These are phyloP conservation scores for Pleoardoris graminearum DNA, from an alignment of 2,329 filamentous ascomycete species.

Conservation along the genomic window DNA sequence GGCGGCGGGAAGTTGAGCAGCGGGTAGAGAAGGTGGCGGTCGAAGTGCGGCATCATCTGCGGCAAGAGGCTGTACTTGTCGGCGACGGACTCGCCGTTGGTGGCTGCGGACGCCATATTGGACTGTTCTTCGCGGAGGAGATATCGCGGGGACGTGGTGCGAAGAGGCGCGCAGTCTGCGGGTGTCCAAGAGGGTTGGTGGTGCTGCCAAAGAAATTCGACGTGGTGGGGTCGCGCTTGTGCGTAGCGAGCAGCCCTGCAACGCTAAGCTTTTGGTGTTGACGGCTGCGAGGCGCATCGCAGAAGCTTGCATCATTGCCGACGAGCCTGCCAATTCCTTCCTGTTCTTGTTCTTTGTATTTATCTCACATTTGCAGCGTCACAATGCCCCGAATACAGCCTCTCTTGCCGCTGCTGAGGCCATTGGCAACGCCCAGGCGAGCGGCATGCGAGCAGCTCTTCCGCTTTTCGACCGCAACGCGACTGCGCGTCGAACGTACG, in stretches of 20 bases:
- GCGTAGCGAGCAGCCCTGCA: conserved; percentile 40
- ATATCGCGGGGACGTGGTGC: conserved; percentile 1
- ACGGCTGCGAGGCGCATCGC: conserved; percentile 10
- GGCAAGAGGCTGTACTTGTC: conserved; percentile 80
- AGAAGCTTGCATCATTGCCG: conserved; percentile 18
- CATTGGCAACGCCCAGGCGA: conserved; percentile 43
- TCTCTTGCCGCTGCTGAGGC: conserved; percentile 47
- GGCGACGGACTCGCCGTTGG: conserved; percentile 56
- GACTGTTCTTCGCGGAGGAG: conserved; percentile 11
- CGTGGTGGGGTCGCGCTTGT: conserved; percentile 23
- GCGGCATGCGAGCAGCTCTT: conserved; percentile 45
- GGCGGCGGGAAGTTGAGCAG: conserved; percentile 88
- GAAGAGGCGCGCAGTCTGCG: conserved; percentile 15
- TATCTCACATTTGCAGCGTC: background rate
- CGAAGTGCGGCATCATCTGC: conserved; percentile 87
- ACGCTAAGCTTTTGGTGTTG: conserved; percentile 44
- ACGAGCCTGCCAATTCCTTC: background rate
- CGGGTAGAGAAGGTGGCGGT: conserved; percentile 95
- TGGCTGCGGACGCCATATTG: conserved; percentile 46
- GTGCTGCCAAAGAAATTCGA: conserved; percentile 17
- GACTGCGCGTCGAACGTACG: conserved; percentile 34
- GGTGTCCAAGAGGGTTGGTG: conserved; percentile 21
- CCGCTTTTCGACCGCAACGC: conserved; percentile 45
- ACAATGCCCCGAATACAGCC: conserved; percentile 44
- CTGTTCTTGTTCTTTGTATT: background rate